Evolutionary conservation across 208 protist species (phyloP), one percentile per base, ranked within the genome.

Genomic region (Trypanosoma rangeli): DNA sequence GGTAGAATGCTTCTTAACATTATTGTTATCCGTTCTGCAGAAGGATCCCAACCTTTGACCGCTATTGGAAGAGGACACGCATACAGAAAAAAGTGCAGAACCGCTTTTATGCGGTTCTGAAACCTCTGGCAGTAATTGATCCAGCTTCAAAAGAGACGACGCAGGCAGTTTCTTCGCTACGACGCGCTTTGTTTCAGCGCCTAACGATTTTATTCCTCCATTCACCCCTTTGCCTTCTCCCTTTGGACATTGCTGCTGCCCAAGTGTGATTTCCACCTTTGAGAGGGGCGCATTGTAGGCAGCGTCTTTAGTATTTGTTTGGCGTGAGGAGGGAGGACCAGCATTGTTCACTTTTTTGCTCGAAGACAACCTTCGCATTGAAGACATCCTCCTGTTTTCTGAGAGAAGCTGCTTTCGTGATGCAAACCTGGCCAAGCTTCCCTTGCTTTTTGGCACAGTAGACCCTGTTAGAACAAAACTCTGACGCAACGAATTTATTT

Each of bases 401-500:
- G 16, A 22, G 1, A 39, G 12, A 7, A 31, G 13, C 18, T 22
- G 16, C 31, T 31, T 22, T 8, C 12, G 24, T 13, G 56, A 20
- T 0, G 49, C 7, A 20, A 28, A 24, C 18, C 24, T n/a, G 16
- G n/a, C 7, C n/a, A 12, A 10, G 7, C 49, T 24, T 26, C n/a
- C 22, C 49, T 26, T 53, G 49, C 49, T 20, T 18, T 18, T 53
- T 1, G 16, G 18, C 16, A 53, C 49, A 4, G 22, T 26, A 26
- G 49, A 24, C n/a, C 18, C 49, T 20, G 49, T 26, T 53, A 1
- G 0, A 53, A 4, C 22, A 18, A 53, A 24, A 12, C 49, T 12
- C 22, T 53, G 49, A 53, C 49, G 49, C 49, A 53, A 53, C 22
- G n/a, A n/a, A 2, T 53, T 53, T 18, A 76, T 69, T n/a, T 46